Conservation (phyloP, 2,329 filamentous ascomycete genomes). For the Scleromitrula shiraiana region DNA sequence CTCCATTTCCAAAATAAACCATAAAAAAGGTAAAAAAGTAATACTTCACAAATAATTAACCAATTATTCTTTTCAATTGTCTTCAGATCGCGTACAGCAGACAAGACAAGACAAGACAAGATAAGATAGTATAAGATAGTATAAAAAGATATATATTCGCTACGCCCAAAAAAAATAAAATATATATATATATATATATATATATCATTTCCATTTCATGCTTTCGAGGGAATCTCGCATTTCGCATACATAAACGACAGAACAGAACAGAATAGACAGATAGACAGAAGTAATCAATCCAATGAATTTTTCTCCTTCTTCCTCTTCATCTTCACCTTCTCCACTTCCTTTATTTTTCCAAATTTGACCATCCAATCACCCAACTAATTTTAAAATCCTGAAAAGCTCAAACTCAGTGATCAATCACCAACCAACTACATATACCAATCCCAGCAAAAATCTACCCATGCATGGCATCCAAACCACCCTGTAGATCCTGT, state of each 20-base stretch:
- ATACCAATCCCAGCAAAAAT: background rate
- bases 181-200: too few relatives aligned
- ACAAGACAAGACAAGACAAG: background rate
- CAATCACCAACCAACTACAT: too few relatives aligned
- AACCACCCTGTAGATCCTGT: conserved; percentile 30
- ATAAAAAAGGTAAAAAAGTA: background rate
- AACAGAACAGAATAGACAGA: background rate
- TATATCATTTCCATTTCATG: too few relatives aligned
- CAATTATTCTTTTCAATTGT: too few relatives aligned
- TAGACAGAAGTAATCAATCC: background rate
- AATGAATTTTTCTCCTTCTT: background rate
- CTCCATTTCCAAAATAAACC: background rate
- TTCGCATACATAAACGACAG: background rate
- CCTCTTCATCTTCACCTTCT: background rate
- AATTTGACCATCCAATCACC: background rate
- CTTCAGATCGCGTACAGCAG: too few relatives aligned
- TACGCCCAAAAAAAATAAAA: background rate
- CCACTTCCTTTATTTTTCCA: background rate
- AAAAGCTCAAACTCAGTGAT: too few relatives aligned
- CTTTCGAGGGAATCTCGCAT: background rate
- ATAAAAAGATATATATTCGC: background rate
- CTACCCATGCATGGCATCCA: conserved; percentile 29
- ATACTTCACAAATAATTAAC: background rate
- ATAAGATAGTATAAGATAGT: background rate
- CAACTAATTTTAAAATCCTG: background rate